Conservation (phyloP, 2,329 filamentous ascomycete species). For the Aureobasidium sp. region DNA sequence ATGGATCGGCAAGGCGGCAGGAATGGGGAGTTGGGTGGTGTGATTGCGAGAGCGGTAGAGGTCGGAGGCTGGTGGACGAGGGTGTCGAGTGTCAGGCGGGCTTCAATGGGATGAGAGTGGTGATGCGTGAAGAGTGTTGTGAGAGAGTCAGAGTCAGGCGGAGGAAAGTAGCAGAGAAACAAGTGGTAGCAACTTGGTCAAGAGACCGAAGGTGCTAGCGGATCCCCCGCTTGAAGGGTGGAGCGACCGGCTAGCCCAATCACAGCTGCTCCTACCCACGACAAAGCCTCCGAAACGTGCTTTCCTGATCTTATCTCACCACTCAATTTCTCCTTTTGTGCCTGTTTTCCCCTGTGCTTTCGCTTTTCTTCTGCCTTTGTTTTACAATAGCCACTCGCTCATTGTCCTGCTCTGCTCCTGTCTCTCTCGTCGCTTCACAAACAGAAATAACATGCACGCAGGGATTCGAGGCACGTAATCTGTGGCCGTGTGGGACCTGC, state of each 20-base stretch:
- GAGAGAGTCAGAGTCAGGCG: constrained; percentile 11
- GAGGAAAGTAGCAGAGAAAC: background rate
- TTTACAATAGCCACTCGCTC: background rate
- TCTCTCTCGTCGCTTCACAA: background rate
- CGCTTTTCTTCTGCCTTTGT: background rate
- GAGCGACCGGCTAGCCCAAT: constrained; percentile 7
- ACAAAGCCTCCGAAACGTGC: constrained; percentile 14
- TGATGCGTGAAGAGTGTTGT: background rate
- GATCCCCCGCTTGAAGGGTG: constrained; percentile 12
- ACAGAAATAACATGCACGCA: background rate
- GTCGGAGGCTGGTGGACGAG: background rate
- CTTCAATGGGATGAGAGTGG: background rate
- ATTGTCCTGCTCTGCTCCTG: background rate
- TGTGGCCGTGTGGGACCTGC: constrained; percentile 15
- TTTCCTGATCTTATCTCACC: constrained; percentile 4
- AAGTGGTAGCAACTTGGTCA: background rate
- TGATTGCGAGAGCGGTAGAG: background rate
- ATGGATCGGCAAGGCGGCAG: constrained; percentile 10
- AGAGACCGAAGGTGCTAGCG: constrained; percentile 9
- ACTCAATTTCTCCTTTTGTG: background rate
- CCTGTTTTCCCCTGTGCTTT: background rate
- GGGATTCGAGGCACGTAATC: constrained; percentile 15
- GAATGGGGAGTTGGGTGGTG: background rate
- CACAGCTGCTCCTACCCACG: background rate
- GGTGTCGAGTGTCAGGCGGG: background rate